A percentile compares a stretch with the other conserved stretches of the same genome.
These are phyloP conservation scores for Hymenoscyphus scutula DNA, from an alignment of 2,329 filamentous ascomycete genomes.

Conservation along the genomic window DNA sequence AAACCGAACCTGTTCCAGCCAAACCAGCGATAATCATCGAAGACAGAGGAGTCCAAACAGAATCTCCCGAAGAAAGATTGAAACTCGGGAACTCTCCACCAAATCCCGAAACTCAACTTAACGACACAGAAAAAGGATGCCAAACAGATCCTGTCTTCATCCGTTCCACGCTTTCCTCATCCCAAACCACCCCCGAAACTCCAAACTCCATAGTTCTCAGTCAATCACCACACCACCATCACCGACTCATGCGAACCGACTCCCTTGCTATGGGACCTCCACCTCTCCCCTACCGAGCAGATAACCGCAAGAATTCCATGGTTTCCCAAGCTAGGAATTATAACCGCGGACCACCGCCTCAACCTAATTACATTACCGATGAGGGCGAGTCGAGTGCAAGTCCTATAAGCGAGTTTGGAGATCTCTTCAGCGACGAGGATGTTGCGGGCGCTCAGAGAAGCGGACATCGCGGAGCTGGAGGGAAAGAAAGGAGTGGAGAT, in stretches of 20 bases:
- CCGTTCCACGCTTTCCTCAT: conserved; percentile 10
- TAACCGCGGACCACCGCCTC: conserved; percentile 33
- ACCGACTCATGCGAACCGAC: conserved; percentile 6
- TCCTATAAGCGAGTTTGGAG: conserved; percentile 58
- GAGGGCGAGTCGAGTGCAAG: conserved; percentile 58
- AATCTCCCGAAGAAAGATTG: conserved; percentile 15
- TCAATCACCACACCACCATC: conserved; percentile 16
- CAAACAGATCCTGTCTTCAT: conserved; percentile 28
- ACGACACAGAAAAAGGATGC: conserved; percentile 27
- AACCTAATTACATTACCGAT: conserved; percentile 36
- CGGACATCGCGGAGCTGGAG: conserved; percentile 42
- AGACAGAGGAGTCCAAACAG: conserved; percentile 31
- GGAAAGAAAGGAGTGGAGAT: conserved; percentile 46
- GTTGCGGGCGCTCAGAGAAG: conserved; percentile 20
- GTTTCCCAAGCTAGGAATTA: conserved; percentile 14
- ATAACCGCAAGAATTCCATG: not conserved
- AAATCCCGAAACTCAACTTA: conserved; percentile 6
- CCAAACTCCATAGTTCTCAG: conserved; percentile 20
- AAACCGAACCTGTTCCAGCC: conserved; percentile 19
- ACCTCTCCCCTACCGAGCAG: not conserved
- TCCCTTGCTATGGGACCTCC: conserved; percentile 10
- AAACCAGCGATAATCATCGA: conserved; percentile 12
- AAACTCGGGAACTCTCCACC: not conserved
- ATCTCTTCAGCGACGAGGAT: conserved; percentile 58
- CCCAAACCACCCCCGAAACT: conserved; percentile 27